These are phyloP conservation scores for Leccinum uliginosum DNA, from an alignment of 768 basidiomycete genomes.

Conservation along the genomic window DNA sequence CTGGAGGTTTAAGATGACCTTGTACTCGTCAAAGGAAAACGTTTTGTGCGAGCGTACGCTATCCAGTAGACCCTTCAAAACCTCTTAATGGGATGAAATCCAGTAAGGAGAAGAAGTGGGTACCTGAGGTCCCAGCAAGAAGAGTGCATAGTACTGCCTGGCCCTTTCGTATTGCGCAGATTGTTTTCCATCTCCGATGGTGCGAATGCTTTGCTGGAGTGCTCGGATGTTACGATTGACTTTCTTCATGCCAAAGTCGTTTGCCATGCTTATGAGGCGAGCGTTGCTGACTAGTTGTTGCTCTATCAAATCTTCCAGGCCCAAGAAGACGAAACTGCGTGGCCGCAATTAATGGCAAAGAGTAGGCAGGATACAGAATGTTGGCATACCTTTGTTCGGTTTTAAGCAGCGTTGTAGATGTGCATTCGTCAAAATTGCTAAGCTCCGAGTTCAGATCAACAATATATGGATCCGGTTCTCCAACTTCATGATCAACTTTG, in stretches of 20 bases:
- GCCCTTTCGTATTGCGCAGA: conserved; percentile 71
- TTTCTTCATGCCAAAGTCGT: conserved; percentile 77
- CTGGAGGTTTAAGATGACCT: conserved; percentile 83
- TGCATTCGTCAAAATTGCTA: conserved; percentile 67
- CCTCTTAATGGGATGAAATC: not conserved
- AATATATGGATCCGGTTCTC: conserved; percentile 89
- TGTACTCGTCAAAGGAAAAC: conserved; percentile 91
- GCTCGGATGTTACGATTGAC: conserved; percentile 86
- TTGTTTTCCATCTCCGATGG: conserved; percentile 56
- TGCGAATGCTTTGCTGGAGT: conserved; percentile 86
- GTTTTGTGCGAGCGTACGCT: conserved; percentile 54
- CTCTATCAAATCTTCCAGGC: conserved; percentile 82
- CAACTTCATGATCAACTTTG: conserved; percentile 71
- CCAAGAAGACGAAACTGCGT: conserved; percentile 80
- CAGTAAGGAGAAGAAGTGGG: conserved; percentile 12
- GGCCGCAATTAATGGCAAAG: not conserved
- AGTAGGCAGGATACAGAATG: not conserved
- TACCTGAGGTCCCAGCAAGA: conserved; percentile 71
- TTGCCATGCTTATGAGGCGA: conserved; percentile 63
- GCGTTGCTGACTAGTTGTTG: conserved; percentile 74
- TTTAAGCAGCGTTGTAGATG: conserved; percentile 55
- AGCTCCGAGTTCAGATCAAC: conserved; percentile 82
- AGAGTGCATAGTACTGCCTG: conserved; percentile 79
- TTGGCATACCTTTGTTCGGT: conserved; percentile 62
- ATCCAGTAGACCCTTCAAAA: conserved; percentile 71